Percentiles rank a stretch among this genome's conserved stretches.
phyloP scores from a whole-genome alignment of 805 yeast genomes.

The Saccharomyces eubayanus region DNA sequence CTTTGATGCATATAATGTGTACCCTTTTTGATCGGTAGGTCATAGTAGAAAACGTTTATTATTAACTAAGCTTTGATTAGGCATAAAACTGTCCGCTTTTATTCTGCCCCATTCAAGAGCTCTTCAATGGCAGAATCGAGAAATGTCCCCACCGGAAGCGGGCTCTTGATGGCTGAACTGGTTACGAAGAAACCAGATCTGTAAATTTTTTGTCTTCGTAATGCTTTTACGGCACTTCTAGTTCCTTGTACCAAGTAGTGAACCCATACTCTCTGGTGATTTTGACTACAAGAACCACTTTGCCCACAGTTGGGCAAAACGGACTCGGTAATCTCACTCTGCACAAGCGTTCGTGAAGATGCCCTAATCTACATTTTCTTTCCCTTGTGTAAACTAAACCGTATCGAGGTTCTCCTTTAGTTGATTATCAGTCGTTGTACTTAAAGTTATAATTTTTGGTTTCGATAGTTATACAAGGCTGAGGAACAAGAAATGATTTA shows the following conservation, averaged over 20 bases:
- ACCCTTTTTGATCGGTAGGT: background rate
- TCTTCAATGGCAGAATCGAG: constrained; percentile 63
- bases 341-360: no score
- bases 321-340: no score
- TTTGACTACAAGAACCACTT: constrained; percentile 77
- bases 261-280: constrained; percentile 82
- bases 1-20: background rate
- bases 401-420: no score
- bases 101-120: constrained; percentile 32
- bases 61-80: background rate
- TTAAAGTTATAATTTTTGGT: no score
- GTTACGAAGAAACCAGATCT: constrained; percentile 83
- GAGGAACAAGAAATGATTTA: background rate
- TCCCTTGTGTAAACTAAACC: no score
- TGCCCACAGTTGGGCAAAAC: constrained; percentile 55
- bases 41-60: background rate
- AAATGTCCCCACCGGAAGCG: constrained; percentile 58
- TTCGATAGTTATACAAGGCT: no score
- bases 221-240: constrained; percentile 59
- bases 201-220: constrained; percentile 55
- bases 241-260: constrained; percentile 68
- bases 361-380: no score
- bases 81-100: background rate
- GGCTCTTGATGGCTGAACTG: constrained; percentile 84
- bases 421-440: no score